Evolutionary conservation across 352 stramenopile genomes (phyloP), one percentile per base, ranked within the genome.

Genomic region (Pythium inflatum): DNA sequence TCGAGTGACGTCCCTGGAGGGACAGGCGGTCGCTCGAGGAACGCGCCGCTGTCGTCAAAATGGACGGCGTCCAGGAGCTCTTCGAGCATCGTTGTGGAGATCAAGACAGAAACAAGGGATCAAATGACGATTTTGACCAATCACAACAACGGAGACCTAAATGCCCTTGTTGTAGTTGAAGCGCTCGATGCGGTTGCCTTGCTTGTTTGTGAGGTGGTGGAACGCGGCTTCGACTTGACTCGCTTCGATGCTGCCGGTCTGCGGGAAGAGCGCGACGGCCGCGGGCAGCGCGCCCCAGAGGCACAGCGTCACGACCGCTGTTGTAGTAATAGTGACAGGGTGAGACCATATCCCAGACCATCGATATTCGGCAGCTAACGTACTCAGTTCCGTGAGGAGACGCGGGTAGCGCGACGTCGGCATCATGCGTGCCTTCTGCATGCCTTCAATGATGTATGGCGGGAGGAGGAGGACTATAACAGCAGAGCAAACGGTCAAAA

Each of bases 131-230:
- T 61, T 62, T 62, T 66, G 33, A 18, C 56, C 55, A 66, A 71
- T 62, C 55, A 62, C 16, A 43, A 33, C 24, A 49, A 20, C 12
- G 14, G n/a, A 20, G 18, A 31, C 18, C 34, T 74, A 94, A 57
- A 94, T 91, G 59, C 87, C 87, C 72, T 94, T 94, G 82, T 94
- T 91, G 76, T 94, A 94, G 50, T 79, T 80, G 66, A 92, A 89
- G 38, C 83, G 71, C 31, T 77, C 73, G 62, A 92, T 79, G 46
- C 74, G 83, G 38, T 87, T 73, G 41, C 82, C 85, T 28, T 83
- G 60, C 38, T 80, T 80, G 68, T 92, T 81, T 27, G 79, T 81
- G 27, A 87, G 74, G 60, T 82, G 75, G 24, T 76, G 73, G 68
- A 92, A 92, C 30, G 90, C 74, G 20, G 80, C 79, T 53, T 95